A percentile compares a stretch with the other conserved stretches of the same genome.
phyloP scores from a whole-genome alignment of 371 early-diverging fungal species.

The Lichtheimia ramosa region DNA sequence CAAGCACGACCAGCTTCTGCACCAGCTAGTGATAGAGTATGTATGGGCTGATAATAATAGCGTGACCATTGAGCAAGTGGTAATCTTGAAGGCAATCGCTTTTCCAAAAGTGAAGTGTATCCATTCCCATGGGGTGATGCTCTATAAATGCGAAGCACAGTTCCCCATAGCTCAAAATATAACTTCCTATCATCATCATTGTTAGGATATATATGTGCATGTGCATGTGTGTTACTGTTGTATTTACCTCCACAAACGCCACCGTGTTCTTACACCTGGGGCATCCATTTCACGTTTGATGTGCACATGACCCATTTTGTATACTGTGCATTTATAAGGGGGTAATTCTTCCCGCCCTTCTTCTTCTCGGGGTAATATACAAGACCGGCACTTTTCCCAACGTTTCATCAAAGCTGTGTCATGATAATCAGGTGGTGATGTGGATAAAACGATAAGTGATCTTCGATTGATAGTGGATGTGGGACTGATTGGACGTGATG shows the following conservation, averaged over 20 bases:
- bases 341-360: conserved; percentile 43
- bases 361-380: conserved; percentile 32
- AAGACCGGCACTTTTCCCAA: conserved; percentile 35
- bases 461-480: conserved; percentile 2
- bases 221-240: neutral
- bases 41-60: conserved; percentile 31
- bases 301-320: conserved; percentile 48
- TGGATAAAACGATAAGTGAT: conserved; percentile 11
- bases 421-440: conserved; percentile 19
- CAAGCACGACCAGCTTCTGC: conserved; percentile 44
- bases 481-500: neutral
- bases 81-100: conserved; percentile 13
- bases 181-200: conserved; percentile 25
- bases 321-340: conserved; percentile 41
- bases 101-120: conserved; percentile 4
- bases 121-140: conserved; percentile 21
- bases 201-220: neutral
- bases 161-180: conserved; percentile 49
- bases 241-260: conserved; percentile 44
- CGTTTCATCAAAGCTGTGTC: conserved; percentile 20
- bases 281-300: conserved; percentile 44
- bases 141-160: conserved; percentile 36
- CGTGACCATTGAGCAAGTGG: conserved; percentile 27
- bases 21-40: conserved; percentile 34
- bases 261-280: conserved; percentile 29